Conservation (phyloP, 2,329 filamentous ascomycete species). For the Paramyrothecium sp. region DNA sequence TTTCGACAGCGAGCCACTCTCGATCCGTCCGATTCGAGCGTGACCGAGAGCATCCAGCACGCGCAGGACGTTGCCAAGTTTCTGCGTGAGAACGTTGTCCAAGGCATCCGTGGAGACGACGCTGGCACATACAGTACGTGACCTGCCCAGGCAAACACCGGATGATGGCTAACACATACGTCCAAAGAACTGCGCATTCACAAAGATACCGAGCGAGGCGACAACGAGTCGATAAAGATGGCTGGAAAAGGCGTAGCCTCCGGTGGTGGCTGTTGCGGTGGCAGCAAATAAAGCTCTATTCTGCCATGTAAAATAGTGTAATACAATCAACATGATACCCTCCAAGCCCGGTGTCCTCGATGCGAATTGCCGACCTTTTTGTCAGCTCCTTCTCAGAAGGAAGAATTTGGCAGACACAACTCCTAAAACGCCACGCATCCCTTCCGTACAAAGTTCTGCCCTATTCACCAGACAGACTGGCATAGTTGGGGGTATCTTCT, state of each 20-base stretch:
- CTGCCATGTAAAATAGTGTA: conserved; percentile 14
- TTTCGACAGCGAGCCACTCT: conserved; percentile 70
- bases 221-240: conserved; percentile 87
- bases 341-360: conserved; percentile 4
- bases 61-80: conserved; percentile 82
- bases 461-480: conserved; percentile 80
- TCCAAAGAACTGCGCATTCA: conserved; percentile 79
- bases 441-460: conserved; percentile 13
- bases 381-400: conserved; percentile 6
- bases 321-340: conserved; percentile 28
- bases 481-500: conserved; percentile 73
- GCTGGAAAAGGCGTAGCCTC: conserved; percentile 35
- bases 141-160: background rate
- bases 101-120: conserved; percentile 60
- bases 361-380: background rate
- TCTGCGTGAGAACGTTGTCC: conserved; percentile 81
- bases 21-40: conserved; percentile 55
- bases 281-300: conserved; percentile 21
- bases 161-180: conserved; percentile 2
- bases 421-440: conserved; percentile 21
- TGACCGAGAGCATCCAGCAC: conserved; percentile 67
- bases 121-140: conserved; percentile 60
- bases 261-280: conserved; percentile 28
- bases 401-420: conserved; percentile 9
- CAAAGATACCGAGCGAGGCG: conserved; percentile 83